Evolutionary conservation across 1,284 basidiomycete genomes (phyloP).

Genomic region (Sporisorium graminicola): DNA sequence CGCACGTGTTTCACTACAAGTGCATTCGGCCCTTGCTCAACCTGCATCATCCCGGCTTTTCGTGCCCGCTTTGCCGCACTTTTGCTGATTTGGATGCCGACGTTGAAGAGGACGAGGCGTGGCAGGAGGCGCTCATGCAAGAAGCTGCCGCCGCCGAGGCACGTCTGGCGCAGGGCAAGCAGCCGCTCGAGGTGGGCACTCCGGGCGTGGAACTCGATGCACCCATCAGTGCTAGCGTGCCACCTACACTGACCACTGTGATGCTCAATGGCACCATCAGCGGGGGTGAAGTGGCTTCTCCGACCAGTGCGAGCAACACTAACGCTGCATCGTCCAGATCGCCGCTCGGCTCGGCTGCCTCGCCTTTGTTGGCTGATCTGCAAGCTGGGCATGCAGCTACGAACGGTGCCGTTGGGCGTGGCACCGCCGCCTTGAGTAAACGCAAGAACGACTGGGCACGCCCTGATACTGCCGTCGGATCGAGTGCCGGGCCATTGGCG

Average conservation of each 20-base stretch:
- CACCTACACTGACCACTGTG: slow-evolving; percentile 16
- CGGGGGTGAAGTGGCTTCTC: neutral
- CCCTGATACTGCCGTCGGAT: slow-evolving; percentile 51
- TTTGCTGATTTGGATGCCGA: slow-evolving; percentile 96
- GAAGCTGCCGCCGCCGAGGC: slow-evolving; percentile 52
- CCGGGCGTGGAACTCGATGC: slow-evolving; percentile 48
- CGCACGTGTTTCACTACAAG: slow-evolving; percentile 98
- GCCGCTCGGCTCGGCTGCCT: slow-evolving; percentile 5
- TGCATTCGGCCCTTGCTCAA: slow-evolving; percentile 92
- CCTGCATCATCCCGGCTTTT: slow-evolving; percentile 89
- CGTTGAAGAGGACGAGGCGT: slow-evolving; percentile 76
- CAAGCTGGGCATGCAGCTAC: slow-evolving; percentile 13
- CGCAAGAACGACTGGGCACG: slow-evolving; percentile 54
- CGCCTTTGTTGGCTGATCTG: slow-evolving; percentile 16
- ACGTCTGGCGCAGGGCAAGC: slow-evolving; percentile 37
- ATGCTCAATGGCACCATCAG: slow-evolving; percentile 9
- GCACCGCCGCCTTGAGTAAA: slow-evolving; percentile 31
- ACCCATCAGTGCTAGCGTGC: slow-evolving; percentile 27
- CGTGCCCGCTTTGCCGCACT: slow-evolving; percentile 85
- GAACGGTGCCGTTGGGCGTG: slow-evolving; percentile 13
- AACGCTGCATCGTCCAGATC: neutral
- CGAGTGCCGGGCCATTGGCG: slow-evolving; percentile 32
- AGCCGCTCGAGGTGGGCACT: slow-evolving; percentile 47
- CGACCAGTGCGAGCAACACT: neutral
- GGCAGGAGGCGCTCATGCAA: slow-evolving; percentile 59